Evolutionary conservation across 306 rosid species (phyloP).

Genomic region (Oxytropis ochrocephala): DNA sequence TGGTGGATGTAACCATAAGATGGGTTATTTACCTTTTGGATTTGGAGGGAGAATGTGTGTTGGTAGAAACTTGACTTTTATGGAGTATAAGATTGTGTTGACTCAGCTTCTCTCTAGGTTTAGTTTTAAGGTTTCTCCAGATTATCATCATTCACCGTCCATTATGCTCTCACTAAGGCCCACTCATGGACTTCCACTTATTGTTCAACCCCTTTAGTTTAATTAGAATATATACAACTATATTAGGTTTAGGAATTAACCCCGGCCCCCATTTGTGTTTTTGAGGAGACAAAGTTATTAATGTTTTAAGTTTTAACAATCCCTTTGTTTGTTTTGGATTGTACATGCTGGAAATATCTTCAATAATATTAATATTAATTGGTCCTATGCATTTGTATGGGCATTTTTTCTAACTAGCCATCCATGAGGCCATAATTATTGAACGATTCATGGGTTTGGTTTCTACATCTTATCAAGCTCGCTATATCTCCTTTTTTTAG

Average conservation of each 20-base stretch:
- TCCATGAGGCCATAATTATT: too few species aligned
- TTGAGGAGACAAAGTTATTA: too few species aligned
- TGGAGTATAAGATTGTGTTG: slow-evolving; percentile 85
- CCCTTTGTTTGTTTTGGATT: background rate
- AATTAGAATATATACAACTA: too few species aligned
- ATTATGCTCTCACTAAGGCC: slow-evolving; percentile 76
- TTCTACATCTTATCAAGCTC: too few species aligned
- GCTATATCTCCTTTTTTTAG: too few species aligned
- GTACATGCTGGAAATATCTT: background rate
- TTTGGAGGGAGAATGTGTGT: slow-evolving; percentile 97
- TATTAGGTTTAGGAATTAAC: too few species aligned
- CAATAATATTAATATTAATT: background rate
- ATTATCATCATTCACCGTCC: slow-evolving; percentile 66
- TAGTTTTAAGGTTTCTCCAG: slow-evolving; percentile 50
- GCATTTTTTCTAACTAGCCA: too few species aligned
- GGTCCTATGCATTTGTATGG: background rate
- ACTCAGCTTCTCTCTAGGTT: slow-evolving; percentile 59
- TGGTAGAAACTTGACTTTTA: slow-evolving; percentile 68
- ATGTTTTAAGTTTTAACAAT: background rate
- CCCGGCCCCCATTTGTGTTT: too few species aligned
- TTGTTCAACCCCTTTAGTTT: slow-evolving; percentile 27
- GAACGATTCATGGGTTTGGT: too few species aligned
- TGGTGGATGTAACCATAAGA: slow-evolving; percentile 83
- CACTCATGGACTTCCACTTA: slow-evolving; percentile 29
- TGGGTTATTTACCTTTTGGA: slow-evolving; percentile 89